Conservation (phyloP, 208 protist species). For the Trypanosoma rangeli region DNA sequence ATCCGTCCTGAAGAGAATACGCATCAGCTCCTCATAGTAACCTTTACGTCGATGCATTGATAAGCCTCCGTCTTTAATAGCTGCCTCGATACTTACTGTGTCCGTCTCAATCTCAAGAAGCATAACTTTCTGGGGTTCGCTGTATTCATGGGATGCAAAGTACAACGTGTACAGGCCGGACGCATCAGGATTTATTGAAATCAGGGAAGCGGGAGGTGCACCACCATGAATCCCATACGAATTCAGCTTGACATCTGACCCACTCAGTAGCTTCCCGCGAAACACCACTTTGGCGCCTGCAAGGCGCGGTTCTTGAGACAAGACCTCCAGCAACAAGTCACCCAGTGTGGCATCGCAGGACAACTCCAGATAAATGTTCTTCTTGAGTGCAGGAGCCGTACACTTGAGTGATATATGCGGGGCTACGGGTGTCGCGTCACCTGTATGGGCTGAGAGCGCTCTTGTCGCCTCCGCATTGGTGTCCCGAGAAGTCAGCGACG, state of each 20-base stretch:
- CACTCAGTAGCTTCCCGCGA: slow-evolving; percentile 54
- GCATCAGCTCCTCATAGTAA: slow-evolving; percentile 86
- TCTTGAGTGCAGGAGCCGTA: slow-evolving; percentile 35
- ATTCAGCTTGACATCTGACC: slow-evolving; percentile 41
- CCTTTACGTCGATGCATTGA: slow-evolving; percentile 52
- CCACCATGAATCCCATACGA: slow-evolving; percentile 51
- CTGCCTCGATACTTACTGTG: slow-evolving; percentile 35
- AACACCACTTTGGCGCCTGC: slow-evolving; percentile 51
- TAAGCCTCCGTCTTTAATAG: slow-evolving; percentile 19
- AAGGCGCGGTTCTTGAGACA: slow-evolving; percentile 30
- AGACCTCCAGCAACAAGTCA: slow-evolving; percentile 44
- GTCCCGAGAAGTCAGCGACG: background rate
- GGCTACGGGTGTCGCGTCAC: background rate
- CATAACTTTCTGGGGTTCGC: slow-evolving; percentile 52
- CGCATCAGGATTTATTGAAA: slow-evolving; percentile 9
- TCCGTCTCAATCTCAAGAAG: slow-evolving; percentile 70
- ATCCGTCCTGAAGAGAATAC: slow-evolving; percentile 76
- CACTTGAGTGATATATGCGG: slow-evolving; percentile 4
- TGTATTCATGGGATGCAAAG: slow-evolving; percentile 51
- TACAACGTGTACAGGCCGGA: slow-evolving; percentile 37
- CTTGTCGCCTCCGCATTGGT: background rate
- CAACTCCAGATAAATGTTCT: slow-evolving; percentile 37
- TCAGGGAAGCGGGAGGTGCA: background rate
- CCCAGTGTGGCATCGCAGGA: slow-evolving; percentile 48
- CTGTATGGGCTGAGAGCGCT: background rate